These are phyloP conservation scores for Lactarius sanguifluus DNA, from an alignment of 768 basidiomycete genomes.

Conservation along the genomic window DNA sequence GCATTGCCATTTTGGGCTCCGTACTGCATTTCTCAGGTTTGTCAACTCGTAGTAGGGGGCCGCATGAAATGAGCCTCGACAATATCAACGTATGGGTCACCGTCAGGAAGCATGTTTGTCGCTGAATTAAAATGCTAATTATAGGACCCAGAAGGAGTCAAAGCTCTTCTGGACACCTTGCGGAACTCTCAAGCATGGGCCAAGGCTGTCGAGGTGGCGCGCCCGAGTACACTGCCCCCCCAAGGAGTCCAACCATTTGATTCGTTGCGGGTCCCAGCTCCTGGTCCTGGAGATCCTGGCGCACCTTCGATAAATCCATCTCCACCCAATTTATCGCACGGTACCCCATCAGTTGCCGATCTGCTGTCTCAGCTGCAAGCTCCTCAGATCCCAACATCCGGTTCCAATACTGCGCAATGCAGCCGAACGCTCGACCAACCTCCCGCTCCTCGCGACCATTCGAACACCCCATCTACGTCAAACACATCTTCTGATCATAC, in stretches of 20 bases:
- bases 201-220: conserved; percentile 37
- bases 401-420: background rate
- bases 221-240: conserved; percentile 15
- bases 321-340: conserved; percentile 15
- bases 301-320: conserved; percentile 11
- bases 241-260: conserved; percentile 14
- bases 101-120: background rate
- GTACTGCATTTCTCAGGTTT: background rate
- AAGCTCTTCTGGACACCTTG: conserved; percentile 69
- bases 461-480: conserved; percentile 2
- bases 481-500: background rate
- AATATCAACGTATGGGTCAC: conserved; percentile 22
- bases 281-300: background rate
- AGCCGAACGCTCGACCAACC: background rate
- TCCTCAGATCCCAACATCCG: conserved; percentile 9
- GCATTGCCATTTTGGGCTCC: conserved; percentile 12
- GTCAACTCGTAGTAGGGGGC: background rate
- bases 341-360: conserved; percentile 28
- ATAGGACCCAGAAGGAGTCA: conserved; percentile 39
- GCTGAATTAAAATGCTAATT: background rate
- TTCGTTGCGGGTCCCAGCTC: conserved; percentile 9
- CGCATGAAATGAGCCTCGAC: conserved; percentile 14
- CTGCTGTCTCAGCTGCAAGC: conserved; percentile 27
- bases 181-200: conserved; percentile 71
- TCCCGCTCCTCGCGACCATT: background rate